These are phyloP conservation scores for Kodamaea nitidulidarum DNA, from an alignment of 805 yeast genomes.

Conservation along the genomic window DNA sequence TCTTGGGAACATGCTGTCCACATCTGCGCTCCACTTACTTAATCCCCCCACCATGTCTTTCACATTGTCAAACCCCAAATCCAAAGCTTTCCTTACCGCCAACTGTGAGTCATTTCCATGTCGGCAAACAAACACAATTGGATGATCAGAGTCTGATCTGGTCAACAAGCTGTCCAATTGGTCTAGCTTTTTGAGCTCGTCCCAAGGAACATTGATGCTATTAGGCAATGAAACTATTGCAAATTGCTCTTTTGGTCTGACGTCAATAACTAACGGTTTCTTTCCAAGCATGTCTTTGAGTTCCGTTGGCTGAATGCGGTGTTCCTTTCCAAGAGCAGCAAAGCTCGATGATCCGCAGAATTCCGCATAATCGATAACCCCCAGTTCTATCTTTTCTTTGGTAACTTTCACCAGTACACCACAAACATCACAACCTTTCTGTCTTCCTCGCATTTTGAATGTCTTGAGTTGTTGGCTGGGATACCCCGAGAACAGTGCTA, in stretches of 20 bases:
- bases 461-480: slow-evolving; percentile 62
- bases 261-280: slow-evolving; percentile 57
- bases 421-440: slow-evolving; percentile 60
- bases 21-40: slow-evolving; percentile 55
- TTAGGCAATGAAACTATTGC: slow-evolving; percentile 57
- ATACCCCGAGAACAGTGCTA: slow-evolving; percentile 64
- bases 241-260: slow-evolving; percentile 76
- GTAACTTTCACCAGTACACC: slow-evolving; percentile 52
- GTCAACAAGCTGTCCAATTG: slow-evolving; percentile 14
- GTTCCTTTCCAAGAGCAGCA: slow-evolving; percentile 40
- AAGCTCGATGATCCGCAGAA: slow-evolving; percentile 69
- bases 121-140: slow-evolving; percentile 68
- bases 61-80: slow-evolving; percentile 46
- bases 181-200: slow-evolving; percentile 32
- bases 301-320: slow-evolving; percentile 45
- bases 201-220: slow-evolving; percentile 63
- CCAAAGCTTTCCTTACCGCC: slow-evolving; percentile 55
- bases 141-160: slow-evolving; percentile 7
- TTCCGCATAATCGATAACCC: slow-evolving; percentile 55
- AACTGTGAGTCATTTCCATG: slow-evolving; percentile 88
- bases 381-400: slow-evolving; percentile 39
- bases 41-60: slow-evolving; percentile 80
- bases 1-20: slow-evolving; percentile 60
- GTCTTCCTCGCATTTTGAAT: slow-evolving; percentile 75
- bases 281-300: slow-evolving; percentile 15